phyloP scores from a whole-genome alignment of 805 yeast species.

The Suhomyces pyralidae region DNA sequence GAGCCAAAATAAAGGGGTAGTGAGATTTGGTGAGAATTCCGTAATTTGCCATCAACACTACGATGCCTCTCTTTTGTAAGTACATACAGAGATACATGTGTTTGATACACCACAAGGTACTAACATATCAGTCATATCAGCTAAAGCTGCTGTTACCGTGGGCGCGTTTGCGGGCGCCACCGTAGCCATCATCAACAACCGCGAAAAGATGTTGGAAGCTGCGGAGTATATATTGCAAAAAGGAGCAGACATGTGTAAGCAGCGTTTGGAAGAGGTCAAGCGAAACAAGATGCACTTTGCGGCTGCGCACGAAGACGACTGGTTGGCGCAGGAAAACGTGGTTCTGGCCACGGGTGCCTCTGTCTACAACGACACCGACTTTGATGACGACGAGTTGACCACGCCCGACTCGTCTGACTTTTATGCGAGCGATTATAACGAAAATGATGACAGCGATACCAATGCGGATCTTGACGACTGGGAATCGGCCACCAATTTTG shows the following conservation, averaged over 20 bases:
- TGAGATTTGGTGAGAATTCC: not conserved
- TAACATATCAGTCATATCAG: conserved; percentile 12
- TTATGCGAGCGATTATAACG: conserved; percentile 8
- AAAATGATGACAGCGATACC: not conserved
- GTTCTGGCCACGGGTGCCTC: conserved; percentile 1
- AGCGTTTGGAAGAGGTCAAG: conserved; percentile 12
- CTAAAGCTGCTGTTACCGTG: conserved; percentile 29
- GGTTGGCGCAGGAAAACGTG: conserved; percentile 8
- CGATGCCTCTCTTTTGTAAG: not conserved
- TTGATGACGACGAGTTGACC: conserved; percentile 8
- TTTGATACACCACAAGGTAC: not conserved
- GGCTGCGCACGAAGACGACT: conserved; percentile 15
- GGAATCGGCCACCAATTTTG: conserved; percentile 5
- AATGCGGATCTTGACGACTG: conserved; percentile 1
- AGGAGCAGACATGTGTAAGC: conserved; percentile 30
- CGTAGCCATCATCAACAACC: conserved; percentile 27
- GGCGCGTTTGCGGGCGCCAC: conserved; percentile 37
- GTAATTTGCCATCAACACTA: not conserved
- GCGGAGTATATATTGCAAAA: conserved; percentile 26
- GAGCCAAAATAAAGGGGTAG: not conserved
- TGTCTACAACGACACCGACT: conserved; percentile 9
- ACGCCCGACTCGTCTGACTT: conserved; percentile 5
- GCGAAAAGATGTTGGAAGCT: conserved; percentile 26
- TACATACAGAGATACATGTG: not conserved
- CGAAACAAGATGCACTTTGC: conserved; percentile 19